Evolutionary conservation across 192 early-diverging fungal species (phyloP), one percentile per base, ranked within the genome.

Genomic region (Helicostylum pulchrum): DNA sequence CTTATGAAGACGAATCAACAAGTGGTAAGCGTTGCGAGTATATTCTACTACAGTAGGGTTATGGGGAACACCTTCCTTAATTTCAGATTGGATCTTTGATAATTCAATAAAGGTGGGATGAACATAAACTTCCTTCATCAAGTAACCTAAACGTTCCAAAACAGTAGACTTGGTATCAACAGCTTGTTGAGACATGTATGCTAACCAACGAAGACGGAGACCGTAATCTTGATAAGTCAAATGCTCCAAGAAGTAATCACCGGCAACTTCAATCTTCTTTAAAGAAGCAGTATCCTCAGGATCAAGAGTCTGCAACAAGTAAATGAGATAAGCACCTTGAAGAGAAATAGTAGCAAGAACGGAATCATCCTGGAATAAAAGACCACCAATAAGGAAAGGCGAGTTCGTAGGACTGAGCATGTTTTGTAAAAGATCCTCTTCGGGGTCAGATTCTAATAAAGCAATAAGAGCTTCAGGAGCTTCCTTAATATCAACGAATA

Each of bases 301-400:
- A 23, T 62, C 61, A 62, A 66, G 58, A 47, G 64, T 51, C 1
- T 78, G 64, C 4, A 83, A 48, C 6, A 83, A 39, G 30, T 77
- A 64, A 57, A 81, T 70, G 0, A 87, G 43, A 43, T 82, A 80
- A 7, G 86, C 79, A 43, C 83, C 80, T 55, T 86, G 82, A 19
- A 84, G 49, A 4, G 78, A 65, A 7, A 87, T 64, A 0, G 67
- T 80, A 0, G 84, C 81, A 53, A 89, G 59, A 26, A 52, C 60
- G 50, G 88, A 84, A 23, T 89, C 80, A 31, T 85, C 77, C 7
- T 80, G 71, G 23, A 81, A 78, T 50, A 85, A 63, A 31, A 49
- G 47, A n/a, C 86, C 86, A 20, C 76, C 77, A 15, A 80, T 64
- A 21, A 83, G 47, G 17, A 73, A 59, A 21, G 83, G 83, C 34